A percentile compares a stretch with the other conserved stretches of the same genome.
Evolutionary conservation across 208 protist species (phyloP).

Genomic region (Acanthamoeba healyi): DNA sequence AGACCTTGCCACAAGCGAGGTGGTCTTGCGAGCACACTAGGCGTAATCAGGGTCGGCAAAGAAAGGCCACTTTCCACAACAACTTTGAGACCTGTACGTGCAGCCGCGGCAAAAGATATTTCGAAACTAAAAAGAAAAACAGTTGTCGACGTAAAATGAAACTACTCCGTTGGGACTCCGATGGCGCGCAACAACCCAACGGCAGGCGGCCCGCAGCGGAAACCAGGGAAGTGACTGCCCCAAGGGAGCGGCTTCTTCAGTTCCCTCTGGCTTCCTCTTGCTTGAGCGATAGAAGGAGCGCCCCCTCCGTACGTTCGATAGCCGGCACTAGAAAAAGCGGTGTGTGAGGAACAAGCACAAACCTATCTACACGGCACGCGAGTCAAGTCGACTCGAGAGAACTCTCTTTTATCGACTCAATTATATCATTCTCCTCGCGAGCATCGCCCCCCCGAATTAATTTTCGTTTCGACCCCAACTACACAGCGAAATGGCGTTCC

Average conservation of each 20-base stretch:
- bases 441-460: slow-evolving; percentile 3
- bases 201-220: not conserved
- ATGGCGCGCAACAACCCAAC: slow-evolving; percentile 11
- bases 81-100: too few relatives aligned
- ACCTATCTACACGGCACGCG: too few relatives aligned
- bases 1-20: too few relatives aligned
- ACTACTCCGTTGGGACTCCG: slow-evolving; percentile 20
- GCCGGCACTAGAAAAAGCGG: not conserved
- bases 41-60: too few relatives aligned
- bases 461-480: not conserved
- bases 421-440: too few relatives aligned
- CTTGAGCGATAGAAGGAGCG: not conserved
- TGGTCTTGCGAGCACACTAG: too few relatives aligned
- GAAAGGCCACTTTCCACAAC: too few relatives aligned
- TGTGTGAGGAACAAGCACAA: too few relatives aligned
- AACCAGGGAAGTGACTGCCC: slow-evolving; percentile 15
- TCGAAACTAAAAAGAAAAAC: not conserved
- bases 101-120: not conserved
- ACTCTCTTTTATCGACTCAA: too few relatives aligned
- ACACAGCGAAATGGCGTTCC: slow-evolving; percentile 1
- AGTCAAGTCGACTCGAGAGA: too few relatives aligned
- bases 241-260: not conserved
- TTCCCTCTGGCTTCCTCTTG: not conserved
- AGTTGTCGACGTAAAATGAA: not conserved
- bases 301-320: not conserved